Base-by-base conservation (phyloP, 2,329 filamentous ascomycete genomes). In the Hortaea werneckii region DNA sequence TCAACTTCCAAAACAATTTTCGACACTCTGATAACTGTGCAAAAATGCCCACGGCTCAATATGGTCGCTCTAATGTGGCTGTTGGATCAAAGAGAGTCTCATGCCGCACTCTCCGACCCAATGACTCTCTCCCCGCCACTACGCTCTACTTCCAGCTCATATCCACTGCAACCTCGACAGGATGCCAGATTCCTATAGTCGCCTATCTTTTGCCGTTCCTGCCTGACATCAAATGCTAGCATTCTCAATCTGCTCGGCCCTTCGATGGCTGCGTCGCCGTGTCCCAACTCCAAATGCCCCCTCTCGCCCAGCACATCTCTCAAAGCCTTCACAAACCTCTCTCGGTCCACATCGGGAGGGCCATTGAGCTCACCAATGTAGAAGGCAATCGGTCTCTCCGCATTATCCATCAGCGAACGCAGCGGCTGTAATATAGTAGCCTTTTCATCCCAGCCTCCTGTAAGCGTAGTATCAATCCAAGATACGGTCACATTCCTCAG, bases 401-500 rank as follows among this genome's bases (percentile, higher is more conserved):
- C 20, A 4, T 44, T 41, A 9, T 40, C 40, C 1, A 29, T 35
- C 12, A 62, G 37, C 29, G 47, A 46, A 34, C 42, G 39, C 41
- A 61, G 44, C 1, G 55, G 53, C 37, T 50, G 47, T n/a, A 62
- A 41, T 8, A 61, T 58, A 27, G 49, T 52, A 7, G 48, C 52
- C 42, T 63, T 63, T 45, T 58, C 54, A 26, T 49, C 45, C 54
- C 56, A 58, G 6, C 47, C 50, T 1, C 53, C 52, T 3, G 53
- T 56, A 1, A 49, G 42, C 0, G 59, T 62, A 11, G 57, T 59
- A 46, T 65, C 63, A 6, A 57, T 53, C 60, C 61, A 65, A 41
- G 55, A 57, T 10, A 65, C 56, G 5, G 49, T 50, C 3, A 65
- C 52, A 1, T 35, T 48, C 8, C 49, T 52, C 40, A 65, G 45